Evolutionary conservation across 805 yeast species (phyloP).

Genomic region (Candida xyloterini): DNA sequence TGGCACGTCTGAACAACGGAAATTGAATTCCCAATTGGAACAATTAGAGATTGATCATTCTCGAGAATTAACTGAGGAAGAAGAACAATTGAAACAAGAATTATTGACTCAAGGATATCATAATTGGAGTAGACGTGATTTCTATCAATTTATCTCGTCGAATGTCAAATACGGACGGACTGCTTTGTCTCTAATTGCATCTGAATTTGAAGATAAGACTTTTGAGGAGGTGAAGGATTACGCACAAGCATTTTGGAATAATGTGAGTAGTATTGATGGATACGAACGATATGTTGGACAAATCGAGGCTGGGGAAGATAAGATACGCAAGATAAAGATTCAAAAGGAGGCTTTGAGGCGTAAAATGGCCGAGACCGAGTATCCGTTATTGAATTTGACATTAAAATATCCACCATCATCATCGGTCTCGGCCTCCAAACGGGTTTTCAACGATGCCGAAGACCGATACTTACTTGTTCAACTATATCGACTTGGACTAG

Average conservation of each 20-base stretch:
- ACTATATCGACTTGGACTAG: slow-evolving; percentile 77
- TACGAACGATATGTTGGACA: slow-evolving; percentile 77
- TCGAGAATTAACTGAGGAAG: slow-evolving; percentile 80
- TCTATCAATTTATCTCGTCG: slow-evolving; percentile 71
- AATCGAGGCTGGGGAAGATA: slow-evolving; percentile 89
- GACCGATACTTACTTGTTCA: slow-evolving; percentile 84
- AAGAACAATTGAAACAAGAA: slow-evolving; percentile 59
- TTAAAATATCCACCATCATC: slow-evolving; percentile 63
- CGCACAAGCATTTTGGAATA: slow-evolving; percentile 77
- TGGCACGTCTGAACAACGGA: slow-evolving; percentile 19
- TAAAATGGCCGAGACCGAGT: slow-evolving; percentile 62
- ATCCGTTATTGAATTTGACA: slow-evolving; percentile 74
- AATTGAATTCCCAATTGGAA: slow-evolving; percentile 41
- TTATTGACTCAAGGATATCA: slow-evolving; percentile 65
- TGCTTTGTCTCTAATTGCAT: slow-evolving; percentile 63
- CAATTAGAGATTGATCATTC: slow-evolving; percentile 75
- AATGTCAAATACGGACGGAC: slow-evolving; percentile 81
- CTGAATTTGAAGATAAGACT: slow-evolving; percentile 80
- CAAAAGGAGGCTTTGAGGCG: slow-evolving; percentile 79
- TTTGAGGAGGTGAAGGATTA: slow-evolving; percentile 76
- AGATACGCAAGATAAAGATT: slow-evolving; percentile 54
- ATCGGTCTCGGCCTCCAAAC: slow-evolving; percentile 47
- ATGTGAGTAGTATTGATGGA: slow-evolving; percentile 79
- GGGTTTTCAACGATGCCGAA: slow-evolving; percentile 78
- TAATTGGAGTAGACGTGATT: slow-evolving; percentile 87